Conservation (phyloP, 495 filamentous ascomycete species). For the Neurospora sp. region DNA sequence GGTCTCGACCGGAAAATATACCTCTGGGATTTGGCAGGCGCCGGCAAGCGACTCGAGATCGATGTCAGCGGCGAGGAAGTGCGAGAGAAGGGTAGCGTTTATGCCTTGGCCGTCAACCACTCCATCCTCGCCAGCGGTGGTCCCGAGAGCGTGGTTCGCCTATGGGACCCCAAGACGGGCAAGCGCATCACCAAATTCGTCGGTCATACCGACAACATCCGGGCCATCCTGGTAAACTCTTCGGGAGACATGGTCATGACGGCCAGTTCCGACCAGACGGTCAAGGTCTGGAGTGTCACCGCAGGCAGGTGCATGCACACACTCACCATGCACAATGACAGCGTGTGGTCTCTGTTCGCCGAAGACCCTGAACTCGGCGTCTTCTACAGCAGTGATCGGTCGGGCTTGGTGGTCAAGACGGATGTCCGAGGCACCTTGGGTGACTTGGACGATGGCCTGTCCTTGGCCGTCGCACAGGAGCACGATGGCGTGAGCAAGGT, state of each 20-base stretch:
- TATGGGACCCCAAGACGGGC: conserved; percentile 88
- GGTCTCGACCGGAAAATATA: conserved; percentile 86
- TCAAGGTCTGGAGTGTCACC: conserved; percentile 95
- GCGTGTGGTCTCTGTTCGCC: conserved; percentile 92
- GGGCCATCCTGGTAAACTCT: conserved; percentile 80
- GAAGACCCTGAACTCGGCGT: conserved; percentile 75
- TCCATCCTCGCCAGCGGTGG: conserved; percentile 81
- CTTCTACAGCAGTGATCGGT: conserved; percentile 90
- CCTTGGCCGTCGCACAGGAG: conserved; percentile 80
- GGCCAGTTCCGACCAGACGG: conserved; percentile 89
- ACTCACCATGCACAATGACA: conserved; percentile 96
- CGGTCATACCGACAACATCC: conserved; percentile 93
- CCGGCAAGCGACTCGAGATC: conserved; percentile 75
- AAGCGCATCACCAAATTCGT: conserved; percentile 92
- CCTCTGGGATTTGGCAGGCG: conserved; percentile 86
- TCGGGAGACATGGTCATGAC: conserved; percentile 86
- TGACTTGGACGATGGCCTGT: conserved; percentile 83
- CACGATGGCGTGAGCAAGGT: conserved; percentile 83
- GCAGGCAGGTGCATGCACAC: conserved; percentile 95
- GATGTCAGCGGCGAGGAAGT: conserved; percentile 69
- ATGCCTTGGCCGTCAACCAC: conserved; percentile 68
- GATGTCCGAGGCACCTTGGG: conserved; percentile 61
- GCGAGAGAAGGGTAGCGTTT: conserved; percentile 87
- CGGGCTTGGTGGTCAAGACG: conserved; percentile 87
- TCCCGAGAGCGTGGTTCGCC: conserved; percentile 81